Evolutionary conservation across 106 monocot species (phyloP), one percentile per base, ranked within the genome.

Genomic region (Dendrobium nobile): DNA sequence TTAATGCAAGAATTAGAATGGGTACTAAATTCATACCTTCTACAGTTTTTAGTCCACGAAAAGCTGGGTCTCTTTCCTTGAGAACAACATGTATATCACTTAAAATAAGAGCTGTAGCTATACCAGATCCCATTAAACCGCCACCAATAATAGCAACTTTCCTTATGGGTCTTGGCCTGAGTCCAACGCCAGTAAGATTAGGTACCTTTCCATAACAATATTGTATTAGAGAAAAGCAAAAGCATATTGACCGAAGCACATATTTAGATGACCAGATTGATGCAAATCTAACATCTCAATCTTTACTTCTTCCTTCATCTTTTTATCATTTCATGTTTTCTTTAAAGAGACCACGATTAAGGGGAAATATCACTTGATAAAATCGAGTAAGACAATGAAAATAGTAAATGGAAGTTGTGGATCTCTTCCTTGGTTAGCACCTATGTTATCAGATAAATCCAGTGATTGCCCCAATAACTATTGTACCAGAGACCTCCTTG

Each of bases 91-190:
- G 81, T 20, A 90, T 82, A 84, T 92, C 84, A 65, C 77, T 88
- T 77, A 85, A 58, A 72, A 95, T 80, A 78, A 92, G 85, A 33
- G 90, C 88, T 59, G 95, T 95, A 56, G 95, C 90, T 80, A 95
- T 95, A 47, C 95, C 95, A 85, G 95, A 92, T 22, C 95, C 95
- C 95, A 95, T 95, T 67, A 95, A 79, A 77, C 95, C 95, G 47
- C 95, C 95, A 82, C 95, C 95, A 82, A 95, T 92, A 26, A 95
- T 85, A 79, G 95, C 95, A 82, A 87, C 88, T 75, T 88, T 92
- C 31, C 64, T 92, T n/a, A 95, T 88, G 54, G 75, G 31, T 64
- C 90, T 85, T 79, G 92, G 95, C 78, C 82, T 92, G 20, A 90
- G 80, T 59, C 88, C 90, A 84, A 88, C 37, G 78, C 92, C 87